phyloP scores from a whole-genome alignment of 2,329 filamentous ascomycete species.

The Teratosphaeria gauchensis region DNA sequence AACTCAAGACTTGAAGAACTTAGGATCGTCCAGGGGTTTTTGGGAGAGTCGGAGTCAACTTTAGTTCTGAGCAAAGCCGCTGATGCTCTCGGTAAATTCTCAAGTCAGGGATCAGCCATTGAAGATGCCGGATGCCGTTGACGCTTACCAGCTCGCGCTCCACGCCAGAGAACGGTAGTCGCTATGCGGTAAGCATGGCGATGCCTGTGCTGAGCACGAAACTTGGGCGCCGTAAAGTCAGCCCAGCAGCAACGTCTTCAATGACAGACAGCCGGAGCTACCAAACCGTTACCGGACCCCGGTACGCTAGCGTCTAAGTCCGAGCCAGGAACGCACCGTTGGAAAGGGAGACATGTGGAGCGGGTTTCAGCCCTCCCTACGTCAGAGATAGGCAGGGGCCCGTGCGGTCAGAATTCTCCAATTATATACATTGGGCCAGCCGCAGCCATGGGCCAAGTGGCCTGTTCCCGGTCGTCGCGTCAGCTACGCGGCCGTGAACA shows the following conservation, averaged over 20 bases:
- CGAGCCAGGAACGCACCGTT: not conserved
- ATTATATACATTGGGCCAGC: not conserved
- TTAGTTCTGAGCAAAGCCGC: not conserved
- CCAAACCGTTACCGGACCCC: not conserved
- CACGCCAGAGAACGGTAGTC: not conserved
- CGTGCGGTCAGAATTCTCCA: not conserved
- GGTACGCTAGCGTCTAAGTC: not conserved
- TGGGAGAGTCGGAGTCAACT: not conserved
- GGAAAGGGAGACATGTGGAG: not conserved
- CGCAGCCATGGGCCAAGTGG: not conserved
- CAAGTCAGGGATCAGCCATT: not conserved
- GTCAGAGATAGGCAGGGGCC: not conserved
- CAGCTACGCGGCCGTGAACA: not conserved
- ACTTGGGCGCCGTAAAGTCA: not conserved
- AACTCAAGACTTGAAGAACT: not conserved
- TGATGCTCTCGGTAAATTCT: not conserved
- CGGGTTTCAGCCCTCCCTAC: not conserved
- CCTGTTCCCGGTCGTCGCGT: not conserved
- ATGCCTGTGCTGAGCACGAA: not conserved
- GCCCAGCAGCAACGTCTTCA: not conserved
- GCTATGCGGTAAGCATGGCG: not conserved
- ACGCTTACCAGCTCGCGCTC: not conserved
- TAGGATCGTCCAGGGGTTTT: not conserved
- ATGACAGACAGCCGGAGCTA: not conserved
- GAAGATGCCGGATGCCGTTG: not conserved